Base-by-base conservation (phyloP, 768 basidiomycete genomes). In the Leccinum truebloodii region DNA sequence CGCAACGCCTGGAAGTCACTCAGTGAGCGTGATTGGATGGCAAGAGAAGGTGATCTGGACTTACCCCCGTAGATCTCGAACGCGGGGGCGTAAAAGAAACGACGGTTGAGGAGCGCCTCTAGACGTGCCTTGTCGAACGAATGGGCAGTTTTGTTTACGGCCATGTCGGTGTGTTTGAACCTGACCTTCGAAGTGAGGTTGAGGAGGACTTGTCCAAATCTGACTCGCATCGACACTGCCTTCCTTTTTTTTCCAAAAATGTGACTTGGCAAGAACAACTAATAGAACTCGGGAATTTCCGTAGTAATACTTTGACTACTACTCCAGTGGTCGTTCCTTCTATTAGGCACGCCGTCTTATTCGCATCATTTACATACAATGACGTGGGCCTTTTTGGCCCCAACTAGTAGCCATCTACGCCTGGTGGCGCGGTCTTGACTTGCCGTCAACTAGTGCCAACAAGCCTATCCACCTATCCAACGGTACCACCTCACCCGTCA, bases 61-160 rank as follows among this genome's bases (percentile, higher is more conserved):
- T 67, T 63, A 94, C 96, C 97, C 61, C 96, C 95, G 69, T 98
- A 98, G 79, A 99, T 98, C 77, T 98, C 97, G 69, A 98, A 99
- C 5, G 97, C 93, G 24, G 96, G 96, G 4, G 96, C 93, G 72
- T 92, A 98, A 81, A 98, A 99, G 81, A 99, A 99, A 53, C 97
- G 82, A 59, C 91, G 86, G 70, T 88, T 90, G 57, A 98, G 83
- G 52, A 96, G 76, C 24, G 88, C 88, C 69, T 98, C 97, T 34
- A 98, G 82, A 24, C 87, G 83, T 22, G 78, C 64, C 77, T 95
- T 96, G 75, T 95, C 92, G 72, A 99, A 99, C 2, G 87, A 72
- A 70, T 95, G 93, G 0, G 86, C 89, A 2, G 83, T 84, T 78
- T 90, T 96, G 82, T 95, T 90, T 63, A 95, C 59, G 1, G 71